Conservation (phyloP, 1,139 yeast species). For the Yamadazyma aaseri region DNA sequence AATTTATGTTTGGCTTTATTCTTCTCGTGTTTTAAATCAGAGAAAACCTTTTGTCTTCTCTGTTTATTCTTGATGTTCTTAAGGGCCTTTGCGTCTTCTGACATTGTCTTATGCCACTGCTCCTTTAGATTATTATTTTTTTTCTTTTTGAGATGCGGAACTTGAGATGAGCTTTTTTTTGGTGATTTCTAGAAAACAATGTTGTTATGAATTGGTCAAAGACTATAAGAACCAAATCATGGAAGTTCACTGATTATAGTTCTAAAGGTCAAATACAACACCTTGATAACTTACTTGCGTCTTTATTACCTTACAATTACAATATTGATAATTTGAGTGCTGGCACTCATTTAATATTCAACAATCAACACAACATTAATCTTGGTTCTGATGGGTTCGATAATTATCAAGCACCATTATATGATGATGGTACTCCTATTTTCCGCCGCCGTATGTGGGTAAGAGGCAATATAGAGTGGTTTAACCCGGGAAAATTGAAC, state of each 20-base stretch:
- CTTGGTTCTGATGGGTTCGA: slow-evolving; percentile 81
- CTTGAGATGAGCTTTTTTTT: slow-evolving; percentile 8
- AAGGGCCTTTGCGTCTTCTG: slow-evolving; percentile 25
- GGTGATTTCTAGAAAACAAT: slow-evolving; percentile 3
- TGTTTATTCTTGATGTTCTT: slow-evolving; percentile 68
- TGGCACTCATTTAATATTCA: slow-evolving; percentile 70
- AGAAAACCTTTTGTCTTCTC: slow-evolving; percentile 75
- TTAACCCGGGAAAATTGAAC: slow-evolving; percentile 31
- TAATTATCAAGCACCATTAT: slow-evolving; percentile 69
- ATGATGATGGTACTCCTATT: slow-evolving; percentile 20
- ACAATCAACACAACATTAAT: slow-evolving; percentile 46
- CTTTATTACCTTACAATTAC: neutral
- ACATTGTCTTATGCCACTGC: slow-evolving; percentile 10
- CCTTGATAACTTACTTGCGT: slow-evolving; percentile 7
- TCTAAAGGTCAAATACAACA: slow-evolving; percentile 9
- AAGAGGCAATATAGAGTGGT: slow-evolving; percentile 57
- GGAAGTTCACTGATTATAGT: slow-evolving; percentile 15
- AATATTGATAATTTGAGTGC: slow-evolving; percentile 9
- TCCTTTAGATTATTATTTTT: neutral
- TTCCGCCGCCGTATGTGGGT: slow-evolving; percentile 79
- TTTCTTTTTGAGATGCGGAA: slow-evolving; percentile 7
- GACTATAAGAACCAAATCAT: slow-evolving; percentile 7
- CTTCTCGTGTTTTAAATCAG: slow-evolving; percentile 70
- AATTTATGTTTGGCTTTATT: slow-evolving; percentile 75
- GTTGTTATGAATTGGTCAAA: slow-evolving; percentile 10